These are phyloP conservation scores for Ottelia alismoides DNA, from an alignment of 106 monocot species.

Conservation along the genomic window DNA sequence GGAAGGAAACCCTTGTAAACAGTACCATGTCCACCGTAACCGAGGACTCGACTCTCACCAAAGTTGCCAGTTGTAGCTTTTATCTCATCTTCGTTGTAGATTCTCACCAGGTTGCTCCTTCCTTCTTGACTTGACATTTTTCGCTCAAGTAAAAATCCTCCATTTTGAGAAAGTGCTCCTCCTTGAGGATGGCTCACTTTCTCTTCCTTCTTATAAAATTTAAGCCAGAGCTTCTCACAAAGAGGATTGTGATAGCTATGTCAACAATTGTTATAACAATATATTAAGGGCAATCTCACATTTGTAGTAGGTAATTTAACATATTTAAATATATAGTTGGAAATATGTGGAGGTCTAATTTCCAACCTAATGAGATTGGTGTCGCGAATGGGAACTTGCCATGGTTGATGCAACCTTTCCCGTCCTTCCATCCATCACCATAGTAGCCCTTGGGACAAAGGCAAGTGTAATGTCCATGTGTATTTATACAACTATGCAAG, in stretches of 20 bases:
- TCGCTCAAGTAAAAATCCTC: conserved; percentile 4
- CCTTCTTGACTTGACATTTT: background rate
- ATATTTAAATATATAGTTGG: too few species aligned
- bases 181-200: conserved; percentile 3
- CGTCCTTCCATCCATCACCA: conserved; percentile 26
- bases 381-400: conserved; percentile 10
- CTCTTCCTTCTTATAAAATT: too few species aligned
- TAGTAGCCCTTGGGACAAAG: conserved; percentile 19
- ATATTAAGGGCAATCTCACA: background rate
- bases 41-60: conserved; percentile 4
- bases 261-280: conserved; percentile 1
- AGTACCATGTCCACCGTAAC: conserved; percentile 7
- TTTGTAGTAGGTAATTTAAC: too few species aligned
- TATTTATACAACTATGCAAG: conserved; percentile 19
- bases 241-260: background rate
- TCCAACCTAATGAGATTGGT: conserved; percentile 4
- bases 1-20: conserved; percentile 11
- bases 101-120: background rate
- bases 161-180: conserved; percentile 6
- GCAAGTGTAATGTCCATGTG: conserved; percentile 20
- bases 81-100: conserved; percentile 5
- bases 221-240: too few species aligned
- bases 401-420: conserved; percentile 24
- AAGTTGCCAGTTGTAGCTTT: conserved; percentile 6
- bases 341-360: conserved; percentile 4